Conservation (phyloP, 192 early-diverging fungal species). For the Backusella sp. region DNA sequence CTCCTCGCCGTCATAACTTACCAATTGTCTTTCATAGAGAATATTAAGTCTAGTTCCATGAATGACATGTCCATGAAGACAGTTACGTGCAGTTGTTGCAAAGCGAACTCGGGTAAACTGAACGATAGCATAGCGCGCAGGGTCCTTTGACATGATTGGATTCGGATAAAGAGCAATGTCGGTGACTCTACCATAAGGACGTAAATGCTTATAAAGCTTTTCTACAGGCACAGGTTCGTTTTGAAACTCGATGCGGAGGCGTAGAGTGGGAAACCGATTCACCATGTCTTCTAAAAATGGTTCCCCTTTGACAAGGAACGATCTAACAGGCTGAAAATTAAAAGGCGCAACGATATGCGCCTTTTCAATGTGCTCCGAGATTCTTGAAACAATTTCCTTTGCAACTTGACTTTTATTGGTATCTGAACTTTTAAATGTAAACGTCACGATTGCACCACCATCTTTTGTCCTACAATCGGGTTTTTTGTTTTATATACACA, state of each 20-base stretch:
- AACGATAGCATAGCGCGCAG: conserved; percentile 77
- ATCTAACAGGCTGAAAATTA: conserved; percentile 59
- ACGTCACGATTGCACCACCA: conserved; percentile 51
- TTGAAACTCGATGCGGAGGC: conserved; percentile 69
- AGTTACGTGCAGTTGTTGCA: conserved; percentile 89
- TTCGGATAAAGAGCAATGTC: conserved; percentile 67
- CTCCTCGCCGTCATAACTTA: conserved; percentile 5
- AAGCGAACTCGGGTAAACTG: conserved; percentile 74
- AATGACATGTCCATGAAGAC: conserved; percentile 79
- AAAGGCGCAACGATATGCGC: conserved; percentile 61
- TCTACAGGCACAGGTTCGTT: conserved; percentile 63
- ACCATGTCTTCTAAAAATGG: conserved; percentile 77
- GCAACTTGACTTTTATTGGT: conserved; percentile 33
- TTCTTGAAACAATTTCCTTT: conserved; percentile 44
- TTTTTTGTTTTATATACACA: neutral
- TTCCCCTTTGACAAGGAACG: conserved; percentile 65
- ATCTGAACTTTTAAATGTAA: conserved; percentile 42
- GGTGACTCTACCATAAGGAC: conserved; percentile 79
- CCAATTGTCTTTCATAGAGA: conserved; percentile 58
- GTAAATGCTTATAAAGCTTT: conserved; percentile 69
- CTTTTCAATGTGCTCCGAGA: conserved; percentile 54
- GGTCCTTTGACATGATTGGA: conserved; percentile 65
- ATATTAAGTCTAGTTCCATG: conserved; percentile 62
- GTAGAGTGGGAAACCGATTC: conserved; percentile 46
- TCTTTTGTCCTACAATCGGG: conserved; percentile 33